These are phyloP conservation scores for Epicoccum nigrum DNA, from an alignment of 2,329 filamentous ascomycete genomes.

Conservation along the genomic window DNA sequence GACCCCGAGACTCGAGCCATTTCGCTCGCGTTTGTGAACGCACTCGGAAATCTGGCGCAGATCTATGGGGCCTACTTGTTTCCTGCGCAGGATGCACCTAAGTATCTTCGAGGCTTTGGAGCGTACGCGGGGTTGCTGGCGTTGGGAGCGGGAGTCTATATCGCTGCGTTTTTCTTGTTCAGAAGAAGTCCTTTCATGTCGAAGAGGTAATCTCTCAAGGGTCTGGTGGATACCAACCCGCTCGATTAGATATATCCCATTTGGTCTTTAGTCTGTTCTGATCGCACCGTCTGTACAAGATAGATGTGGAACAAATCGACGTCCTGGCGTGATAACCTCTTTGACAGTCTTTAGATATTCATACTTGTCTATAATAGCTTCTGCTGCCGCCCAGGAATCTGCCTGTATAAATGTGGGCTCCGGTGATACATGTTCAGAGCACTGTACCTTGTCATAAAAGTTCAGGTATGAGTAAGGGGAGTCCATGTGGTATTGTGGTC, in stretches of 20 bases:
- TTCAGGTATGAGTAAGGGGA: too few species aligned
- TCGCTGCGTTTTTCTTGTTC: constrained; percentile 26
- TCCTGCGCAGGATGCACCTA: constrained; percentile 26
- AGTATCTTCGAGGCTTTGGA: constrained; percentile 31
- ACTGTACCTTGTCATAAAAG: too few species aligned
- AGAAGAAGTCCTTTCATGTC: constrained; percentile 27
- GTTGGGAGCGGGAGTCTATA: constrained; percentile 29
- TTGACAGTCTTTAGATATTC: constrained; percentile 1
- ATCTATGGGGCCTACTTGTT: constrained; percentile 32
- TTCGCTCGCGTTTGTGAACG: constrained; percentile 31
- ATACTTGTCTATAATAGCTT: neutral
- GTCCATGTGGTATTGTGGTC: too few species aligned
- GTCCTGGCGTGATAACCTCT: neutral
- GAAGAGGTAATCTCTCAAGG: neutral
- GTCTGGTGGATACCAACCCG: too few species aligned
- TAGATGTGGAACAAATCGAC: neutral
- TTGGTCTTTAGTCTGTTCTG: too few species aligned
- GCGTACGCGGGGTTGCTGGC: constrained; percentile 29
- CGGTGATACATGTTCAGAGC: too few species aligned
- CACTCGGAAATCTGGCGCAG: constrained; percentile 31
- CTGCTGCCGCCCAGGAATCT: neutral
- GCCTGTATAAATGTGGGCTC: neutral
- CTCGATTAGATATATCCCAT: too few species aligned
- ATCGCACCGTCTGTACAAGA: neutral
- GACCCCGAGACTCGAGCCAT: constrained; percentile 32